Conservation (phyloP, 2,329 filamentous ascomycete genomes). For the Pseudogymnoascus sp. region DNA sequence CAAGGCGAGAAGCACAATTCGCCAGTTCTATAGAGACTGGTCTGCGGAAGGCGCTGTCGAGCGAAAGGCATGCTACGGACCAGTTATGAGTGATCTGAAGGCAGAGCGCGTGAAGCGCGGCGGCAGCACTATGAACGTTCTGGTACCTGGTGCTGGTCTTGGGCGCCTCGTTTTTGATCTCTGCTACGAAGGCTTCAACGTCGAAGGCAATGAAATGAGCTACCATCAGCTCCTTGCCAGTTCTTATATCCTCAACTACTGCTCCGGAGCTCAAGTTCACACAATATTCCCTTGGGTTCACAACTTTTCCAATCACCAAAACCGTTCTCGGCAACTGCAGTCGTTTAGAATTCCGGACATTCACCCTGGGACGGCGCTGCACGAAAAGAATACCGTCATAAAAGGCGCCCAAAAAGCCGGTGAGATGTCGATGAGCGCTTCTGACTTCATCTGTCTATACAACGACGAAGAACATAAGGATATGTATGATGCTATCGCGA, state of each 20-base stretch:
- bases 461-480: conserved; percentile 50
- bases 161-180: conserved; percentile 86
- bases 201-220: conserved; percentile 91
- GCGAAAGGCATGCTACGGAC: conserved; percentile 67
- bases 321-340: conserved; percentile 64
- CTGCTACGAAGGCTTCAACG: conserved; percentile 59
- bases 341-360: conserved; percentile 72
- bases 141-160: conserved; percentile 85
- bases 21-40: conserved; percentile 96
- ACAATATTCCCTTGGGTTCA: conserved; percentile 78
- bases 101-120: conserved; percentile 32
- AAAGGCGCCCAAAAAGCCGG: conserved; percentile 33
- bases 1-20: conserved; percentile 84
- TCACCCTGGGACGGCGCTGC: conserved; percentile 53
- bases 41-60: conserved; percentile 67
- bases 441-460: conserved; percentile 88
- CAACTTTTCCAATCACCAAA: conserved; percentile 77
- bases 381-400: conserved; percentile 24
- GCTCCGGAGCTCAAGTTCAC: conserved; percentile 51
- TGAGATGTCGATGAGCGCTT: conserved; percentile 84
- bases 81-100: conserved; percentile 59
- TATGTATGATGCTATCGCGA: conserved; percentile 72
- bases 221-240: conserved; percentile 93
- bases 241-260: conserved; percentile 64
- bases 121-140: conserved; percentile 45